A percentile compares a stretch with the other conserved stretches of the same genome.
These are phyloP conservation scores for Cercospora sp. DNA, from an alignment of 2,329 filamentous ascomycete genomes.

Conservation along the genomic window DNA sequence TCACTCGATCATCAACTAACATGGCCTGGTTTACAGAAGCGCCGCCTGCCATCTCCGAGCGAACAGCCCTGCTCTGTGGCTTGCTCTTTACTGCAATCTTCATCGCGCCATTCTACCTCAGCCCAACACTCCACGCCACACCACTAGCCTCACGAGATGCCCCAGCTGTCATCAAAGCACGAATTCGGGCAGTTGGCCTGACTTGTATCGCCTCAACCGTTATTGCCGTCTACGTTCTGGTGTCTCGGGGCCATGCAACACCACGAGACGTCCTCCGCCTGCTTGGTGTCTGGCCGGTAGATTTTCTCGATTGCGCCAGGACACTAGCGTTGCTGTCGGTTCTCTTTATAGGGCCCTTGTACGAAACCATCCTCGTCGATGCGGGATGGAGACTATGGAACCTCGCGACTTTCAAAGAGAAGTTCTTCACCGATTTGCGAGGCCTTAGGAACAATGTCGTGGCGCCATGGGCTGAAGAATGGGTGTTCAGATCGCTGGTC, in stretches of 20 bases:
- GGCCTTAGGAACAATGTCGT: slow-evolving; percentile 85
- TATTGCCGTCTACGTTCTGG: slow-evolving; percentile 67
- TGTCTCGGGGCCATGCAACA: slow-evolving; percentile 53
- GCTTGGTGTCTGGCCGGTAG: slow-evolving; percentile 80
- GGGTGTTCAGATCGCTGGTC: slow-evolving; percentile 86
- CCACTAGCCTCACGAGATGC: slow-evolving; percentile 78
- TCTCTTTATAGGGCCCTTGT: slow-evolving; percentile 82
- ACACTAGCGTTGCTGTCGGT: slow-evolving; percentile 70
- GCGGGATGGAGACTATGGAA: slow-evolving; percentile 61
- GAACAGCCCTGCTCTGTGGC: slow-evolving; percentile 35
- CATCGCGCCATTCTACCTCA: slow-evolving; percentile 87
- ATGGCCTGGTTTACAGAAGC: slow-evolving; percentile 19
- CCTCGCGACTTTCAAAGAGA: slow-evolving; percentile 53
- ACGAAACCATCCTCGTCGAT: slow-evolving; percentile 73
- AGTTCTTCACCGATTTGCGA: slow-evolving; percentile 70
- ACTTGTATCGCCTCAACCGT: slow-evolving; percentile 70
- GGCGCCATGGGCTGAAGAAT: slow-evolving; percentile 84
- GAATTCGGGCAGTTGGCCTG: slow-evolving; percentile 75
- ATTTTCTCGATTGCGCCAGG: slow-evolving; percentile 50
- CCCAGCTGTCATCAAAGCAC: slow-evolving; percentile 82
- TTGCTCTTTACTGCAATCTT: slow-evolving; percentile 83
- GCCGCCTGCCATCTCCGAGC: slow-evolving; percentile 29
- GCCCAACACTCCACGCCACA: slow-evolving; percentile 74
- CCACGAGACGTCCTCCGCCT: slow-evolving; percentile 61
- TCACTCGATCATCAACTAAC: slow-evolving; percentile 1